Percentiles rank a stretch among this genome's conserved stretches.
These are phyloP conservation scores for Coemansia sp. DNA, from an alignment of 192 early-diverging fungal species.

Conservation along the genomic window DNA sequence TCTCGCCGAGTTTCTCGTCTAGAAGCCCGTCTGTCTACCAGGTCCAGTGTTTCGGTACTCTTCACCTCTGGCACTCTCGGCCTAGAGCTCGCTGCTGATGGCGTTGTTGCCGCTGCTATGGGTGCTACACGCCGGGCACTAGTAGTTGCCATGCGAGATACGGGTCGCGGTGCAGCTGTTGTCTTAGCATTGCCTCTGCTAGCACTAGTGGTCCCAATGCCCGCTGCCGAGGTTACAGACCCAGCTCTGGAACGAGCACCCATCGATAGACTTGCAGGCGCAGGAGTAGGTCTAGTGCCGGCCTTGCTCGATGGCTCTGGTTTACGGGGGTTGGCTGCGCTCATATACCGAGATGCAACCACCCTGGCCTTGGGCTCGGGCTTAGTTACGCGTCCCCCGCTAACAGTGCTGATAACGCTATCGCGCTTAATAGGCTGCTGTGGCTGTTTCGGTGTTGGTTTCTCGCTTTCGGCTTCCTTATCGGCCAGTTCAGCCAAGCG, in stretches of 20 bases:
- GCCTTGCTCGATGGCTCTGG: neutral
- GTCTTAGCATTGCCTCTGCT: neutral
- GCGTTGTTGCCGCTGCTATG: neutral
- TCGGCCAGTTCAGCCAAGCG: constrained; percentile 18
- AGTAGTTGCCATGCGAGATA: neutral
- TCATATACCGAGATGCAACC: constrained; percentile 48
- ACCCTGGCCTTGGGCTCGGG: constrained; percentile 28
- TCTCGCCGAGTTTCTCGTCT: constrained; percentile 6
- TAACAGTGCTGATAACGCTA: constrained; percentile 8
- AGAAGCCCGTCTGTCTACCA: neutral
- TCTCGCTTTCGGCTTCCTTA: neutral
- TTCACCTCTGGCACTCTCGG: neutral
- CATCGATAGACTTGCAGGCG: neutral
- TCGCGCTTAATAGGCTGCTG: constrained; percentile 4
- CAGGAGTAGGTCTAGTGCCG: neutral
- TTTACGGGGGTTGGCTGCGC: constrained; percentile 1
- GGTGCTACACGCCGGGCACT: neutral
- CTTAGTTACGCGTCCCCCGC: constrained; percentile 30
- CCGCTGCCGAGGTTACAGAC: neutral
- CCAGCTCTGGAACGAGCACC: neutral
- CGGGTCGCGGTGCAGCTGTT: neutral
- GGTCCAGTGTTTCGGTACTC: neutral
- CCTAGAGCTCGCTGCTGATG: neutral
- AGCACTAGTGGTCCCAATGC: neutral
- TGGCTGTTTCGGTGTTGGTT: neutral